Base-by-base conservation (phyloP, 768 basidiomycete genomes). In the Lenzites betulinus region DNA sequence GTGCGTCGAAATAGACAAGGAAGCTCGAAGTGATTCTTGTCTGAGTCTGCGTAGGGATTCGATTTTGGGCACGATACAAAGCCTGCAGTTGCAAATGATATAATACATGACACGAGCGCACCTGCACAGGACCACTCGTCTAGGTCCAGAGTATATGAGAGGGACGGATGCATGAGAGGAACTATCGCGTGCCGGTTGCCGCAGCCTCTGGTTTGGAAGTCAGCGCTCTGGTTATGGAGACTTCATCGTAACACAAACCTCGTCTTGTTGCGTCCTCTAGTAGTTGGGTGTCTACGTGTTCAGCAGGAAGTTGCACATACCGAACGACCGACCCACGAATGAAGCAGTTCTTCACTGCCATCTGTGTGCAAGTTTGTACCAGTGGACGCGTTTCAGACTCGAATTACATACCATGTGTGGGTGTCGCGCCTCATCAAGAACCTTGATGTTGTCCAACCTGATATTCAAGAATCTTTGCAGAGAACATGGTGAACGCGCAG, bases 291-390 rank as follows among this genome's bases (percentile, higher is more conserved):
- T 99, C 97, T 59, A 99, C 93, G 62, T 91, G 90, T 64, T 92
- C 89, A 25, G 92, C 86, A 2, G 94, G 93, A 56, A 99, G 80
- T 71, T 96, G 93, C 20, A 98, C 97, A 69, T 99, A 99, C 66
- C 97, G 90, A 53, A 99, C 95, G 15, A 98, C 97, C 18, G 94
- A 96, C 64, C 97, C 97, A 43, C 97, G 89, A 68, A 99, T 99
- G 72, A 99, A 99, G 74, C 95, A 97, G 74, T 98, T 98, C 79
- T 95, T 96, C 43, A 99, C 95, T 0, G 96, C 95, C 88, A 98
- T 95, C 96, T 98, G 23, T 36, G 22, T 22, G n/a, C 46, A 38
- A 7, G 28, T 25, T 25, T 51, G 20, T 23, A 7, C 13, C 3
- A 25, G 15, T 26, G 7, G 3, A 2, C 6, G 9, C 26, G 28